phyloP scores from a whole-genome alignment of 768 basidiomycete genomes.

The Suillus decipiens region DNA sequence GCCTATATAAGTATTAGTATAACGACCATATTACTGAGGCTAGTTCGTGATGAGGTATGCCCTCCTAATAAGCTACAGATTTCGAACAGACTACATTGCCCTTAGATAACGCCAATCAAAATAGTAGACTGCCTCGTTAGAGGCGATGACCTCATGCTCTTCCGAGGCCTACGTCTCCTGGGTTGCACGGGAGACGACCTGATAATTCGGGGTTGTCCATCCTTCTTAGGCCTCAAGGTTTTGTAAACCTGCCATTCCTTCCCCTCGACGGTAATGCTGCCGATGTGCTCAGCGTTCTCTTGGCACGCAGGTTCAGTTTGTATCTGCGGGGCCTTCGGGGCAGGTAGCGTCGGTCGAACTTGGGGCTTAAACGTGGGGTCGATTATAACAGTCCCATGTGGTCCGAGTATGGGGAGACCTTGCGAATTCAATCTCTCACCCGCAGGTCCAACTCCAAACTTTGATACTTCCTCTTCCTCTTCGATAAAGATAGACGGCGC shows the following conservation, averaged over 20 bases:
- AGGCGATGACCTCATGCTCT: neutral
- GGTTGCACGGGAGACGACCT: neutral
- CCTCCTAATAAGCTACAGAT: neutral
- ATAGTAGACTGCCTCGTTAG: neutral
- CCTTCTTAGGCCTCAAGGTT: conserved; percentile 3
- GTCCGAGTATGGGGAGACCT: conserved; percentile 25
- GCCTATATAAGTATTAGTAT: neutral
- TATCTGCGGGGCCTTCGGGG: neutral
- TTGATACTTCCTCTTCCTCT: conserved; percentile 7
- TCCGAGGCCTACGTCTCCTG: neutral
- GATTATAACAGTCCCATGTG: conserved; percentile 16
- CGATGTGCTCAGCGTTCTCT: conserved; percentile 5
- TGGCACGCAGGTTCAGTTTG: neutral
- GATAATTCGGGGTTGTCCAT: conserved; percentile 7
- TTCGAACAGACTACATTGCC: neutral
- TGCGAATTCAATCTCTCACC: conserved; percentile 22
- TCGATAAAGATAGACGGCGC: conserved; percentile 16
- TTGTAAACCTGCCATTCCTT: conserved; percentile 9
- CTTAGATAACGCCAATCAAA: neutral
- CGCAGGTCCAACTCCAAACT: conserved; percentile 19
- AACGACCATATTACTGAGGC: neutral
- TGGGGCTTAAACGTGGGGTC: conserved; percentile 9
- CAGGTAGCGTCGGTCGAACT: neutral
- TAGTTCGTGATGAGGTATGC: neutral
- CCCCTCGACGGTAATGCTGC: conserved; percentile 11